Conservation (phyloP, 2,329 filamentous ascomycete species). For the Scortechinia acanthostroma region DNA sequence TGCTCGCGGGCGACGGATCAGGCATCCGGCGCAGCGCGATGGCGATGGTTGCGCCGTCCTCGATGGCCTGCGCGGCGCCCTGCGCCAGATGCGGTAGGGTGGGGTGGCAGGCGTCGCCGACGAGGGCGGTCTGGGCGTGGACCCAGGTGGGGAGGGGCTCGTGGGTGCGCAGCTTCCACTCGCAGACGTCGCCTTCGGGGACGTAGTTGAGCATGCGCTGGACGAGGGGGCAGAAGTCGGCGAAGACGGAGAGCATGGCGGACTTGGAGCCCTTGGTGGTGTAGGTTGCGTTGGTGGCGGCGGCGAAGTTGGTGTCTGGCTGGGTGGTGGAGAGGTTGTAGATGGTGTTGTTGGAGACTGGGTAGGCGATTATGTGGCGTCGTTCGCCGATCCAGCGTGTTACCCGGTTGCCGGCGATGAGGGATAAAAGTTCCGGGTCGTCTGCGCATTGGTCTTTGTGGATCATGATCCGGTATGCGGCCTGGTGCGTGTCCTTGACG, state of each 20-base stretch:
- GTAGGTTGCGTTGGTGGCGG: slow-evolving; percentile 49
- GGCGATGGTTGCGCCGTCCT: slow-evolving; percentile 55
- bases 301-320: slow-evolving; percentile 52
- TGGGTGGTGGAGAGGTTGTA: slow-evolving; percentile 60
- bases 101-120: slow-evolving; percentile 62
- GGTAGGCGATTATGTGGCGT: slow-evolving; percentile 73
- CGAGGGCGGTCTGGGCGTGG: slow-evolving; percentile 43
- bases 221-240: slow-evolving; percentile 51
- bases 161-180: slow-evolving; percentile 57
- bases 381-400: slow-evolving; percentile 72
- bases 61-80: slow-evolving; percentile 62
- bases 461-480: slow-evolving; percentile 74
- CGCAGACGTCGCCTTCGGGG: slow-evolving; percentile 53
- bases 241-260: slow-evolving; percentile 52
- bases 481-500: slow-evolving; percentile 66
- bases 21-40: slow-evolving; percentile 36
- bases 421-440: slow-evolving; percentile 60
- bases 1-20: slow-evolving; percentile 21
- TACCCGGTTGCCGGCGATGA: slow-evolving; percentile 61
- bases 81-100: slow-evolving; percentile 63
- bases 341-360: slow-evolving; percentile 58
- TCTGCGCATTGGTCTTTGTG: slow-evolving; percentile 57
- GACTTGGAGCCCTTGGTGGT: slow-evolving; percentile 55
- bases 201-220: slow-evolving; percentile 51
- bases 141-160: slow-evolving; percentile 48